Percentiles rank a stretch among this genome's conserved stretches.
phyloP scores from a whole-genome alignment of 441 rosid species.

The Gossypium trilobum region DNA sequence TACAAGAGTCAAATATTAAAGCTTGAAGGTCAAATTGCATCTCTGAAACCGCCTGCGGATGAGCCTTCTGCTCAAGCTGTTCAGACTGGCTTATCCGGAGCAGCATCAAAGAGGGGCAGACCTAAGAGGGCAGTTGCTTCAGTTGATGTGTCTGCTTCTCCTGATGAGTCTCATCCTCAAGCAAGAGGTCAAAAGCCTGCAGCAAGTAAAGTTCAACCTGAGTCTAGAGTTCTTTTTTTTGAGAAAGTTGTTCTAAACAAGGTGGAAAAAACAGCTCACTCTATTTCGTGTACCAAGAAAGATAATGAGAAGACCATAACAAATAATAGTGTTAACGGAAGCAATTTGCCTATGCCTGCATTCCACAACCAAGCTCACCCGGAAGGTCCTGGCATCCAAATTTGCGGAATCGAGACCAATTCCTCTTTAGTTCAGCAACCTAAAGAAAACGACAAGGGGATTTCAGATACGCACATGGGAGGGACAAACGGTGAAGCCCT shows the following conservation, averaged over 20 bases:
- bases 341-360: conserved; percentile 14
- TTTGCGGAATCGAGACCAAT: conserved; percentile 1
- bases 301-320: conserved; percentile 17
- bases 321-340: conserved; percentile 7
- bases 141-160: conserved; percentile 20
- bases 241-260: conserved; percentile 24
- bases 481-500: conserved; percentile 2
- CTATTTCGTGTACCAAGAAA: conserved; percentile 14
- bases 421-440: conserved; percentile 14
- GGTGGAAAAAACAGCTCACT: conserved; percentile 17
- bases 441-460: conserved; percentile 11
- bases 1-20: conserved; percentile 20
- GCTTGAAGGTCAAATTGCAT: conserved; percentile 32
- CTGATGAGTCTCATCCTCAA: conserved; percentile 18
- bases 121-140: conserved; percentile 26
- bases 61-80: conserved; percentile 10
- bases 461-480: conserved; percentile 12
- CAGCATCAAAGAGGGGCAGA: conserved; percentile 28
- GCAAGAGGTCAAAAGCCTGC: conserved; percentile 23
- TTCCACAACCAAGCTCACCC: conserved; percentile 20
- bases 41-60: conserved; percentile 18
- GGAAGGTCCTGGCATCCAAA: conserved; percentile 15
- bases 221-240: conserved; percentile 17
- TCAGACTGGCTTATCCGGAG: conserved; percentile 17
- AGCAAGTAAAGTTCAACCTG: conserved; percentile 15